Evolutionary conservation across 306 rosid genomes (phyloP).

Genomic region (Arachis stenosperma): DNA sequence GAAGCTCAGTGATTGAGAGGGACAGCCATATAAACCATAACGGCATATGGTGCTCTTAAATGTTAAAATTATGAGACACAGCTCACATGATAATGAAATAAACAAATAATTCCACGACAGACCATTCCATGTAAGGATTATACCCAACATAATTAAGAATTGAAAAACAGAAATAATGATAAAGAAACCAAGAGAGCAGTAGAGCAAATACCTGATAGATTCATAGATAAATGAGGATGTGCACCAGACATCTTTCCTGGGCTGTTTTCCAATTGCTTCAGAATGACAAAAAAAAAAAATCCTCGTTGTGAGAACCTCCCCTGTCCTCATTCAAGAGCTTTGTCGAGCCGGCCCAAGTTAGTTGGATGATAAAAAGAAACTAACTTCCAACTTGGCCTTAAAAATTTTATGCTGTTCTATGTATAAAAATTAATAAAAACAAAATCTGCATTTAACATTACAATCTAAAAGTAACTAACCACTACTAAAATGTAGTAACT

Average conservation of each 20-base stretch:
- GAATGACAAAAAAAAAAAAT: no score
- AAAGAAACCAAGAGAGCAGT: not conserved
- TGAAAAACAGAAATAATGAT: not conserved
- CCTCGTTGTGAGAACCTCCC: no score
- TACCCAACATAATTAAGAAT: not conserved
- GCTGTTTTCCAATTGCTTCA: conserved; percentile 11
- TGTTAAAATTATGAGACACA: conserved; percentile 39
- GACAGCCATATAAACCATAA: conserved; percentile 35
- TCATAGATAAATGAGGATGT: conserved; percentile 16
- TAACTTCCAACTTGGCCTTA: not conserved
- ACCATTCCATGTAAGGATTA: conserved; percentile 22
- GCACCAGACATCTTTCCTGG: conserved; percentile 11
- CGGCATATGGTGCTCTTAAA: conserved; percentile 17
- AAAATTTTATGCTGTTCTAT: not conserved
- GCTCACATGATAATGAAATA: conserved; percentile 48
- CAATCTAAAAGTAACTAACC: not conserved
- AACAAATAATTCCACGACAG: conserved; percentile 32
- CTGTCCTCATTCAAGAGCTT: no score
- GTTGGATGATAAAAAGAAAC: not conserved
- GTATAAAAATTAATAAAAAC: conserved; percentile 8
- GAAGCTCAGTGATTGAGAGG: conserved; percentile 20
- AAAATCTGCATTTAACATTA: not conserved
- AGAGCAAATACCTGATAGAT: not conserved
- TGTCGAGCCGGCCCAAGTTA: no score
- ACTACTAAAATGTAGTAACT: conserved; percentile 6